Evolutionary conservation across 169 alveolate genomes (phyloP), one percentile per base, ranked within the genome.

Genomic region (Cryptosporidium sp.): DNA sequence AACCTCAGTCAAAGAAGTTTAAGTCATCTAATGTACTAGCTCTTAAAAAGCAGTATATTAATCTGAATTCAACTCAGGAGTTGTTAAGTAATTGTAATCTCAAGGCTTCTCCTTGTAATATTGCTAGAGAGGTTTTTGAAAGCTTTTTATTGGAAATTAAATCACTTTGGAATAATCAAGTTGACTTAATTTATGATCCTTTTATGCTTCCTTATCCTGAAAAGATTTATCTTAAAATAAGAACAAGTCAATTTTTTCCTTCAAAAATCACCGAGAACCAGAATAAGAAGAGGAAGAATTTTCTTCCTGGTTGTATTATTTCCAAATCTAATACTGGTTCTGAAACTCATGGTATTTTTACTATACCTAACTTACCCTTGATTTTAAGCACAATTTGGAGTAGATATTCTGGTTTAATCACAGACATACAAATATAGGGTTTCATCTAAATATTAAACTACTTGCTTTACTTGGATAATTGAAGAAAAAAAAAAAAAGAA

Each of bases 171-270:
- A 52, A 41, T 65, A 7, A 80, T 1, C 71, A 37, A 45, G 68
- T 80, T 35, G 89, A 61, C 7, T 0, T 80, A n/a, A 80, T 80
- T 8, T 80, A 62, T 45, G 89, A 80, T 33, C 31, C 89, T 26
- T 59, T 43, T 50, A 16, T 21, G 21, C 23, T 33, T 41, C 89
- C 89, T 26, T 80, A 80, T 8, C 89, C 89, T 18, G 35, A 62
- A n/a, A 39, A 65, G 26, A 48, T 80, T 23, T 80, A 62, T 41
- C 23, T 80, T 31, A 80, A 80, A 16, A 43, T 62, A 23, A 71
- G 62, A 31, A 48, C 85, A 10, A 71, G 37, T 35, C 62, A 65
- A 37, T 65, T 65, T 26, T 33, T 21, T 31, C 71, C 71, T 26
- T 26, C 71, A 37, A 65, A 65, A 37, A 37, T 65, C 31, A 31